A percentile compares a stretch with the other conserved stretches of the same genome.
phyloP scores from a whole-genome alignment of 108 stramenopile species.

The Mayamaea pseudoterrestris region DNA sequence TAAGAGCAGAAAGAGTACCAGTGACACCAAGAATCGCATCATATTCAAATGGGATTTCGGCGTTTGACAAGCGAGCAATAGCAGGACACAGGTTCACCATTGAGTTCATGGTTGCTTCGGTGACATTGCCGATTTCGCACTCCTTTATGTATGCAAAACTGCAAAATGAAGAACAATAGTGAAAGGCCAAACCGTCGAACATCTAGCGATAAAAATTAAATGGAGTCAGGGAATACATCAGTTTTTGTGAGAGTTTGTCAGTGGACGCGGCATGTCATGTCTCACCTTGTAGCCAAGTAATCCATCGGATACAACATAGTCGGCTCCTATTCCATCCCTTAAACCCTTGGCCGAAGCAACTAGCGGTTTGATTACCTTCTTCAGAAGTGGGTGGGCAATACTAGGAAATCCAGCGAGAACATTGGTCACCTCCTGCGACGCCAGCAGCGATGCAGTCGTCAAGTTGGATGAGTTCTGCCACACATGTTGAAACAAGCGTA shows the following conservation, averaged over 20 bases:
- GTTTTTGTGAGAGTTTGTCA: no score
- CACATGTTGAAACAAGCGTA: background rate
- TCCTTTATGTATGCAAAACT: conserved; percentile 10
- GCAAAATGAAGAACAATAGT: background rate
- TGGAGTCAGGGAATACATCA: no score
- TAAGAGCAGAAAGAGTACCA: conserved; percentile 2
- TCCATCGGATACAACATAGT: background rate
- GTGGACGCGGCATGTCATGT: no score
- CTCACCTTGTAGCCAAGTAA: background rate
- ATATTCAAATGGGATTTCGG: conserved; percentile 1
- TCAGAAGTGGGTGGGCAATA: background rate
- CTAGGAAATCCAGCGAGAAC: background rate
- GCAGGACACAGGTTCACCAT: no score
- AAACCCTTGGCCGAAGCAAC: background rate
- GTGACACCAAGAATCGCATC: conserved; percentile 7
- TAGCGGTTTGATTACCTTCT: background rate
- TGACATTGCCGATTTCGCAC: conserved; percentile 3
- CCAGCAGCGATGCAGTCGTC: background rate
- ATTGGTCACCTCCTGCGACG: background rate
- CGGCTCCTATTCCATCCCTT: no score
- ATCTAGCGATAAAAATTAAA: no score
- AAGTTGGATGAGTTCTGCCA: background rate
- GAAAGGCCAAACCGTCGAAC: conserved; percentile 2
- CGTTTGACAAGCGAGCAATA: conserved; percentile 2
- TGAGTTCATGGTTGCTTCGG: background rate